Evolutionary conservation across 164 flowering plant genomes (phyloP), one percentile per base, ranked within the genome.

Genomic region (Umbellularia californica): DNA sequence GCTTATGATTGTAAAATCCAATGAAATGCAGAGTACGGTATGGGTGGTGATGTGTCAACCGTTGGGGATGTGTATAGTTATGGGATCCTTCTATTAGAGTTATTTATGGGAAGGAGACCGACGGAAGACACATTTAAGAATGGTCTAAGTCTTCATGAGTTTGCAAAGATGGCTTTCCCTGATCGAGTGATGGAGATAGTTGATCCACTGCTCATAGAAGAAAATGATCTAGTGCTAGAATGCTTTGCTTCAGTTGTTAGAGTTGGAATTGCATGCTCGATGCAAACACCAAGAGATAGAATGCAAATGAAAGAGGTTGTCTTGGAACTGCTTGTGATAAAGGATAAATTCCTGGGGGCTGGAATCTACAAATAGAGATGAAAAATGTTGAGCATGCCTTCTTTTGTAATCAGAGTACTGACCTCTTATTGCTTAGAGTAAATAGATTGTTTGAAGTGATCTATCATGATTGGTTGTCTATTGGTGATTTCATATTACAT

Each of bases 21-120:
- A 2, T 28, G 33, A 28, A 67, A 15, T 3, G 22, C 35, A 67
- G 41, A 67, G 47, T 67, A 67, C 28, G 50, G 69, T 3, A 67
- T 67, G 50, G 50, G 69, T 17, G 47, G 69, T 28, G 33, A 67
- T 5, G 69, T 30, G 3, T 67, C 69, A 33, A 67, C 22, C 17
- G 22, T 25, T 28, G 69, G 69, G 28, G 69, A 67, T 67, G 69
- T 67, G 2, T 67, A 67, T 15, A 19, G 69, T 67, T 67, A 13
- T 30, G 69, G 69, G 47, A 30, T 67, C 47, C n/a, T 67, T 28
- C 47, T 67, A 4, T 20, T 67, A 5, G 69, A 67, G 47, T 10
- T 67, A 30, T 25, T 67, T 30, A 28, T 41, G 17, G 69, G 69
- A 30, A 67, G 33, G 19, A 19, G 69, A 15, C 69, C 69, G 1